Base-by-base conservation (phyloP, 2,329 filamentous ascomycete species). In the Colletotrichum phormii region DNA sequence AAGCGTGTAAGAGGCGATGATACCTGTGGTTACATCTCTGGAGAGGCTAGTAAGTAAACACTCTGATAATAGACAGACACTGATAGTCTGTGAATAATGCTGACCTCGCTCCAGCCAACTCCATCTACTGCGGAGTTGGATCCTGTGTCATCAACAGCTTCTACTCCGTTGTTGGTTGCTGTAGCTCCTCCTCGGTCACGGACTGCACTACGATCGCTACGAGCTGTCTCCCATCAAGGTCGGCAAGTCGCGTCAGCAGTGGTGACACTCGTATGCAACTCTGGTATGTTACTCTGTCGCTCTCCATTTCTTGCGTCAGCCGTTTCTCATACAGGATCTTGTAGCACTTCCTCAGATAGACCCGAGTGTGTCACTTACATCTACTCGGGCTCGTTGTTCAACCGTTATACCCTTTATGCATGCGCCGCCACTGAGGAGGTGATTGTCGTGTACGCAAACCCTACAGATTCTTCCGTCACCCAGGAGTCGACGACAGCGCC, bases 21-120 rank as follows among this genome's bases (percentile, higher is more conserved):
- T 53, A 82, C 80, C 0, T 82, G 81, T 68, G 81, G 72, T 53
- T 82, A 80, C 55, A 74, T 82, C 37, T 75, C 72, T 57, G 80
- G 80, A 35, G 71, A 75, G 26, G 49, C 57, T 5, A 77, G 79
- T 78, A 51, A 73, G 78, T 75, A 11, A 12, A 13, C 8, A 4
- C 5, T 12, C 4, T 24, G 18, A 9, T 22, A 12, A 15, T 31
- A 71, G 62, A 65, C 65, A 15, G 29, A 72, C 58, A 65, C 65
- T 42, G 29, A 11, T 42, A 24, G 22, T 0, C 18, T 2, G 1
- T 61, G 77, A 76, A 49, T 2, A 54, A 51, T 55, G 31, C 58
- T 72, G 12, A 73, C 22, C 33, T 18, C 8, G 18, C 13, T 6
- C 8, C 58, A 74, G 72, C 70, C 18, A 46, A 62, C 13, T 76